Evolutionary conservation across 2,329 filamentous ascomycete species (phyloP), one percentile per base, ranked within the genome.

Genomic region (Elsinoe fawcettii): DNA sequence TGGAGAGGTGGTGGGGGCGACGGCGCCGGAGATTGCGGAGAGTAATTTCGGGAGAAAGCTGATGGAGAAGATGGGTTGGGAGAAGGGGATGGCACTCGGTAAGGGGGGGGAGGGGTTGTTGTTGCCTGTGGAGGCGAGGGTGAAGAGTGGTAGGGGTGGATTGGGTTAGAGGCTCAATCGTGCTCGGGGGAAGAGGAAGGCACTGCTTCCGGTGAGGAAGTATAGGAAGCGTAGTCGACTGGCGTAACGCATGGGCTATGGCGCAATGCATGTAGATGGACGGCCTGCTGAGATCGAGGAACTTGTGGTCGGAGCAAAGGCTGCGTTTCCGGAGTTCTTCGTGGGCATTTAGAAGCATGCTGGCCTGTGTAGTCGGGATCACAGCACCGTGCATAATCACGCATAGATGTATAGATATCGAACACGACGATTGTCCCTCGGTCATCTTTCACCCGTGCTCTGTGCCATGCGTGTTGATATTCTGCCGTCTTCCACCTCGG

Each of bases 1-100:
- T 65, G 93, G 93, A 16, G 91, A 97, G 63, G 76, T 95, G 25
- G 90, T 97, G 2, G 93, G 92, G 49, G 89, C 82, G 1, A 82
- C 84, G 49, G 91, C 92, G 1, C 88, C 90, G 9, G 91, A 96
- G 69, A 78, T 99, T 30, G 88, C 88, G 1, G 76, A 77, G 3
- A 87, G 87, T 55, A 97, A 96, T 69, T 89, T 83, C 63, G 93
- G 93, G 9, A 82, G 90, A 53, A 83, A 84, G 2, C 88, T 99
- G 83, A 74, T 99, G 62, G 90, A 95, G 74, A 97, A 93, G 73
- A 97, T 97, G 93, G 93, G 93, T 2, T 99, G 93, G 91, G 87
- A 82, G 60, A 86, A 80, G 55, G 93, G 93, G 4, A 95, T 86
- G 67, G 88, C 87, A 1, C 78, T 99, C 1, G 93, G 93, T 55